These are phyloP conservation scores for Alternaria hordeiaustralica DNA, from an alignment of 2,329 filamentous ascomycete genomes.

Conservation along the genomic window DNA sequence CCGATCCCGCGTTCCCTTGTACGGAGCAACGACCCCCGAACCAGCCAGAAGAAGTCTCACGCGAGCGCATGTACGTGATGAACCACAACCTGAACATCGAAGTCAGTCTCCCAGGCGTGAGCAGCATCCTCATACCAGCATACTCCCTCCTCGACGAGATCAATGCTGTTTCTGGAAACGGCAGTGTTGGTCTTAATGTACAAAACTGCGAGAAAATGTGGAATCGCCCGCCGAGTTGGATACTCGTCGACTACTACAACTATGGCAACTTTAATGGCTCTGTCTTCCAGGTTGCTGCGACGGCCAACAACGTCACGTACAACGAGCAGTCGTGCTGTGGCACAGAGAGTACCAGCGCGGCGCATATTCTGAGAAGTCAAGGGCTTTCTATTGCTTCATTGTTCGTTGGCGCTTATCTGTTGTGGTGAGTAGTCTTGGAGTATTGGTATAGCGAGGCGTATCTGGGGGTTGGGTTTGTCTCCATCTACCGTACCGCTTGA, in stretches of 20 bases:
- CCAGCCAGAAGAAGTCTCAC: slow-evolving; percentile 58
- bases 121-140: slow-evolving; percentile 52
- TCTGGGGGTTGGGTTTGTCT: not conserved
- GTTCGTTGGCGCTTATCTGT: not conserved
- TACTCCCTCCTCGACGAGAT: slow-evolving; percentile 35
- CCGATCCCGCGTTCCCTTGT: slow-evolving; percentile 75
- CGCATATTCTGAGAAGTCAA: not conserved
- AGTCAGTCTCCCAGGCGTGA: slow-evolving; percentile 33
- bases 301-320: slow-evolving; percentile 59
- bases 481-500: not conserved
- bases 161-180: slow-evolving; percentile 38
- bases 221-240: slow-evolving; percentile 44
- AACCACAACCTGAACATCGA: slow-evolving; percentile 90
- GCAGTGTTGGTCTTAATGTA: slow-evolving; percentile 35
- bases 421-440: not conserved
- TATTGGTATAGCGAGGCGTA: not conserved
- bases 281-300: slow-evolving; percentile 46
- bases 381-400: not conserved
- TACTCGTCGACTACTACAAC: slow-evolving; percentile 49
- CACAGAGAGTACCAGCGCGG: not conserved
- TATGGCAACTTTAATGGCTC: slow-evolving; percentile 42
- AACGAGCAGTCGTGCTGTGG: slow-evolving; percentile 33
- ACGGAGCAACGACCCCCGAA: slow-evolving; percentile 76
- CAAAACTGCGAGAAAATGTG: slow-evolving; percentile 38
- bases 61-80: slow-evolving; percentile 75